These are phyloP conservation scores for Capsicum baccatum DNA, from an alignment of 257 asterid species.

Conservation along the genomic window DNA sequence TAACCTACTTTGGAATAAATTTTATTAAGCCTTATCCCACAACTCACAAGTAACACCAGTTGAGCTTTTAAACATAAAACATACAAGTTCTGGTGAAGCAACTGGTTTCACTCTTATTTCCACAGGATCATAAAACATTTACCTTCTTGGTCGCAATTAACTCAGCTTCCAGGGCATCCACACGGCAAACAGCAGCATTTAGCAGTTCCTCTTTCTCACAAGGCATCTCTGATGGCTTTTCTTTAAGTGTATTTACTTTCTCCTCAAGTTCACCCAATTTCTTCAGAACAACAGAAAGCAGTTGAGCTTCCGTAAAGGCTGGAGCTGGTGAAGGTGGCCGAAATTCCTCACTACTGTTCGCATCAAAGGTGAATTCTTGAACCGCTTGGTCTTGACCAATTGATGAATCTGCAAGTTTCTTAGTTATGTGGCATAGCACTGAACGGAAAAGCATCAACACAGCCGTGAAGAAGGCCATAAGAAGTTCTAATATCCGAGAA, in stretches of 20 bases:
- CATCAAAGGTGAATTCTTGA: conserved; percentile 33
- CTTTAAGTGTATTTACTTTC: conserved; percentile 58
- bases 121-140: conserved; percentile 13
- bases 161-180: conserved; percentile 86
- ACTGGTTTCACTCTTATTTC: background rate
- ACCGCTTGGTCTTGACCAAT: conserved; percentile 25
- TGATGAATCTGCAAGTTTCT: conserved; percentile 32
- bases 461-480: conserved; percentile 31
- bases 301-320: conserved; percentile 47
- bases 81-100: background rate
- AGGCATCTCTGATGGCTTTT: conserved; percentile 79
- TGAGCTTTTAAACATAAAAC: background rate
- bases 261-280: conserved; percentile 74
- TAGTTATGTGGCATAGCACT: conserved; percentile 23
- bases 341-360: conserved; percentile 43
- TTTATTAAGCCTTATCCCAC: background rate
- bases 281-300: conserved; percentile 58
- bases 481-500: conserved; percentile 21
- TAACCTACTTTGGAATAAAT: background rate
- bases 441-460: conserved; percentile 29
- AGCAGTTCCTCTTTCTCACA: conserved; percentile 79
- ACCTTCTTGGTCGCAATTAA: conserved; percentile 87
- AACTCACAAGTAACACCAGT: background rate
- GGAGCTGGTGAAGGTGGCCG: conserved; percentile 55
- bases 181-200: conserved; percentile 87